Evolutionary conservation across 192 early-diverging fungal genomes (phyloP), one percentile per base, ranked within the genome.

Genomic region (Umbelopsis ramanniana): DNA sequence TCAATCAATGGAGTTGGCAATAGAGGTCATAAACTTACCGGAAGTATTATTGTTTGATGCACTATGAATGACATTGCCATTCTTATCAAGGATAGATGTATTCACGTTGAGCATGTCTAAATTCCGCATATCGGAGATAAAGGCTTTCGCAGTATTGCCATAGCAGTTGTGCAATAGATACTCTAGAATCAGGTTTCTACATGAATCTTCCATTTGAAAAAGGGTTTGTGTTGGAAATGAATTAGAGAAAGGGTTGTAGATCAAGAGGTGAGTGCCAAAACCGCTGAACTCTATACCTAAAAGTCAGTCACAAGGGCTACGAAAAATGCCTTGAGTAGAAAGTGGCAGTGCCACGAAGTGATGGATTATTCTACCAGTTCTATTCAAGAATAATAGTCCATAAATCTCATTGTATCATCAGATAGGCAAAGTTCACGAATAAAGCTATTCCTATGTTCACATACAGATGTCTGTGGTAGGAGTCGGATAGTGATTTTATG

Each of bases 121-220:
- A n/a, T 82, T 74, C 52, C 74, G 55, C 53, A 78, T 77, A 66
- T 85, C 81, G 73, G 77, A 77, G 52, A 85, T 81, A 70, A 91
- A 88, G 6, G 86, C 81, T 68, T 76, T 75, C 15, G 90, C 90
- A 10, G 89, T 89, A 71, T 88, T 88, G 47, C 81, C 83, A 79
- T 86, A 90, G 76, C 90, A 92, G 46, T 89, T 82, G 76, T 92
- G 86, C 5, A 92, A 69, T 19, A 92, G 82, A 66, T 92, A 87
- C 52, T 92, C 87, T 69, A 89, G 80, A 12, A 92, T 84, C 11
- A 90, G 80, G 24, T 76, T 80, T 47, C 75, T 83, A 63, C 57
- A 63, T 7, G 57, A 63, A 38, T 63, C 57, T 63, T 63, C 57
- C 57, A 63, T 63, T n/a, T 6, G 26, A 3, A 6, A 19, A 15